phyloP scores from a whole-genome alignment of 1,284 basidiomycete genomes.

The Blastosporella zonata region DNA sequence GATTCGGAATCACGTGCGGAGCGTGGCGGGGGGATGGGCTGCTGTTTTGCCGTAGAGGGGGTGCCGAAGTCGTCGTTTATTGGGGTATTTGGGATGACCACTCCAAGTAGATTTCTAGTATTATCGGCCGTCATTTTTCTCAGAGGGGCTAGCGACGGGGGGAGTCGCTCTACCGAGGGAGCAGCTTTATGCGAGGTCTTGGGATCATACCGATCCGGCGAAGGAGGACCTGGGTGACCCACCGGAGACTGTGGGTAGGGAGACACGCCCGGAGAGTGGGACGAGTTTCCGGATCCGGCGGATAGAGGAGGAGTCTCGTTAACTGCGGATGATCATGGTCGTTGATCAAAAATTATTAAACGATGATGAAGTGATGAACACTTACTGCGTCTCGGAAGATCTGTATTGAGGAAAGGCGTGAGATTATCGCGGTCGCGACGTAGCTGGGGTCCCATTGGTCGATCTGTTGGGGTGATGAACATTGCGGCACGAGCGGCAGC shows the following conservation, averaged over 20 bases:
- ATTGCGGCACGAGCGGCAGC: constrained; percentile 74
- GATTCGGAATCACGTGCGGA: constrained; percentile 16
- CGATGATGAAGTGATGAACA: constrained; percentile 11
- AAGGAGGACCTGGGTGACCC: constrained; percentile 9
- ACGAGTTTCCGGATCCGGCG: constrained; percentile 40
- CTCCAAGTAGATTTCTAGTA: constrained; percentile 32
- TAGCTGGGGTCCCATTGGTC: constrained; percentile 16
- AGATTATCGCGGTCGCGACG: constrained; percentile 23
- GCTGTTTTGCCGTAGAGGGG: constrained; percentile 21
- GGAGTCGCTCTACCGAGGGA: constrained; percentile 15
- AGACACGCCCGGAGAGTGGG: constrained; percentile 43
- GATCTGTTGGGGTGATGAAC: constrained; percentile 38
- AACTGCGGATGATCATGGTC: constrained; percentile 21
- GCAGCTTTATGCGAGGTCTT: constrained; percentile 11
- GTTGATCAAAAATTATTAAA: constrained; percentile 13
- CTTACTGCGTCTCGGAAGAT: constrained; percentile 41
- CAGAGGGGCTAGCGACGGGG: constrained; percentile 26
- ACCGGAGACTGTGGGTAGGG: constrained; percentile 38
- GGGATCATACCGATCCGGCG: constrained; percentile 8
- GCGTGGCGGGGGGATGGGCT: constrained; percentile 1
- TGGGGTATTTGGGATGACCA: constrained; percentile 23
- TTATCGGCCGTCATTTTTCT: constrained; percentile 44
- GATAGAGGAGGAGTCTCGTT: constrained; percentile 41
- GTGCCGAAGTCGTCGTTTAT: constrained; percentile 12
- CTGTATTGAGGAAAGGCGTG: constrained; percentile 54